A percentile compares a stretch with the other conserved stretches of the same genome.
Conservation (phyloP, 176 grass and related monocot species). For the Stipa capillata region DNA sequence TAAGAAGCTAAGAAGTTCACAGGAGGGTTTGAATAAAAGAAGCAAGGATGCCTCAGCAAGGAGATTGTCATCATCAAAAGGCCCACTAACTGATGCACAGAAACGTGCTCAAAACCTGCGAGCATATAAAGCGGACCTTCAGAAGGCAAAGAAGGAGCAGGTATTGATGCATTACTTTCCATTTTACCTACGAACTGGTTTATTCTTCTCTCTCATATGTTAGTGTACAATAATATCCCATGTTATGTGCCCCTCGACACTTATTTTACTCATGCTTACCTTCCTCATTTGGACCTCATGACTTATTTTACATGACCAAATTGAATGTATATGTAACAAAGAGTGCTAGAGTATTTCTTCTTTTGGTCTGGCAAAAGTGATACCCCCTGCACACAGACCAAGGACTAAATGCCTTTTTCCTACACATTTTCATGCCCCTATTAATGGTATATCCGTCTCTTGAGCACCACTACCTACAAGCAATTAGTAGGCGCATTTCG, state of each 20-base stretch:
- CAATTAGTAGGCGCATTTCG: background rate
- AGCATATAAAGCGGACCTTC: constrained; percentile 77
- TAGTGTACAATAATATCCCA: background rate
- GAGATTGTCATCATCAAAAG: constrained; percentile 52
- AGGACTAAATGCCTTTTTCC: background rate
- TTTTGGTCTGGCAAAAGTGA: background rate
- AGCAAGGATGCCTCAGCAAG: constrained; percentile 52
- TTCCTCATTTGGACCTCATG: background rate
- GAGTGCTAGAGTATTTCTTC: background rate
- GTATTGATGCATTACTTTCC: constrained; percentile 30
- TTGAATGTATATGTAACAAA: background rate
- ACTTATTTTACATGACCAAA: background rate
- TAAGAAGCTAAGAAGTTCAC: constrained; percentile 56
- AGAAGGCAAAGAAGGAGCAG: constrained; percentile 93
- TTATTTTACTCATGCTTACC: background rate
- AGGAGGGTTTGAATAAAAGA: constrained; percentile 70
- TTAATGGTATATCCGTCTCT: background rate
- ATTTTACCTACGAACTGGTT: background rate
- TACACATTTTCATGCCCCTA: background rate
- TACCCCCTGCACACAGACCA: background rate
- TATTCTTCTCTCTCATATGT: background rate
- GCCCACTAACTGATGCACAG: constrained; percentile 59
- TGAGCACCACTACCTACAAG: background rate
- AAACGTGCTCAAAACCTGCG: constrained; percentile 82
- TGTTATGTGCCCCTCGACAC: background rate